A percentile compares a stretch with the other conserved stretches of the same genome.
These are phyloP conservation scores for Xylaria sp. DNA, from an alignment of 2,329 filamentous ascomycete genomes.

Conservation along the genomic window DNA sequence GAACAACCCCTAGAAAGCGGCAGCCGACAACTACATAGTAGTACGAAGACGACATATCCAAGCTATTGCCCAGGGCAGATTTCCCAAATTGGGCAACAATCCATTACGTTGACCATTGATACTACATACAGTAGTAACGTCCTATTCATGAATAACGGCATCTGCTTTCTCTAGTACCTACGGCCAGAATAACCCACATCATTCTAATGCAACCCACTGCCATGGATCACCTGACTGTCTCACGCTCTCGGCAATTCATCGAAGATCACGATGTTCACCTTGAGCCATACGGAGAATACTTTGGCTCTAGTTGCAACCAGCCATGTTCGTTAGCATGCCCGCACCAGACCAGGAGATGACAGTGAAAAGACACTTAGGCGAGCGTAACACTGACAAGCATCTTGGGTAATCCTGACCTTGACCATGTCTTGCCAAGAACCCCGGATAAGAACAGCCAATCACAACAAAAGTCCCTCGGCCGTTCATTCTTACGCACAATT, in stretches of 20 bases:
- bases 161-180: slow-evolving; percentile 1
- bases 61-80: slow-evolving; percentile 17
- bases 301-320: slow-evolving; percentile 2
- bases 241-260: slow-evolving; percentile 27
- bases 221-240: slow-evolving; percentile 35
- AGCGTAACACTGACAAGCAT: slow-evolving; percentile 23
- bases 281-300: slow-evolving; percentile 28
- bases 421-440: slow-evolving; percentile 14
- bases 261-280: slow-evolving; percentile 29
- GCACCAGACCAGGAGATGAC: slow-evolving; percentile 18
- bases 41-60: slow-evolving; percentile 17
- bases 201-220: slow-evolving; percentile 31
- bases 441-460: slow-evolving; percentile 19
- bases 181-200: slow-evolving; percentile 28
- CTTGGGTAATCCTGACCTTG: slow-evolving; percentile 5
- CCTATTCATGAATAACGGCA: background rate
- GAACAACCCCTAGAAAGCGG: slow-evolving; percentile 12
- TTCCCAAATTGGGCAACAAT: slow-evolving; percentile 28
- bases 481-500: slow-evolving; percentile 9
- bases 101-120: slow-evolving; percentile 18
- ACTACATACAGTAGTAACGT: slow-evolving; percentile 9
- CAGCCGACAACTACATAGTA: slow-evolving; percentile 11
- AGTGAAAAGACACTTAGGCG: slow-evolving; percentile 10
- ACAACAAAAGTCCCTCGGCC: slow-evolving; percentile 26
- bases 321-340: slow-evolving; percentile 16